Conservation (phyloP, 208 protist species). For the Leishmania tropica region DNA sequence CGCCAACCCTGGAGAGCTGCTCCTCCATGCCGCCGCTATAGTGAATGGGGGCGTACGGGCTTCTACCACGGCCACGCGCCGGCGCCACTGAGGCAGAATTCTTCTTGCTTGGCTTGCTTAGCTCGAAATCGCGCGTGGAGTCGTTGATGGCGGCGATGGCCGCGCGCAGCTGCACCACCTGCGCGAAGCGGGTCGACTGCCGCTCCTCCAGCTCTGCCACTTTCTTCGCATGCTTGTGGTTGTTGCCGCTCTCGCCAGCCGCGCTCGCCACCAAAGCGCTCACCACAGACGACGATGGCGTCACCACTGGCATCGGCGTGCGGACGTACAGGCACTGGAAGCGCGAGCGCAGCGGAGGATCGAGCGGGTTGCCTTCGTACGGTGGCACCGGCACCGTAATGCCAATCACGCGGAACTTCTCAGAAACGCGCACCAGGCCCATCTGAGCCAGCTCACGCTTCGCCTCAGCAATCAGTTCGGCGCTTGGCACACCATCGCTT, state of each 20-base stretch:
- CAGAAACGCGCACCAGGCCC: constrained; percentile 88
- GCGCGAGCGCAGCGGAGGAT: constrained; percentile 83
- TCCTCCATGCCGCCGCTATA: constrained; percentile 19
- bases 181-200: constrained; percentile 34
- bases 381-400: constrained; percentile 93
- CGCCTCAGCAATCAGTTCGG: constrained; percentile 33
- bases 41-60: constrained; percentile 4
- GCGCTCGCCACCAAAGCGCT: not conserved
- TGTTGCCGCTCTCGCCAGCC: constrained; percentile 1
- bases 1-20: constrained; percentile 14
- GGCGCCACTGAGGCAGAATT: not conserved
- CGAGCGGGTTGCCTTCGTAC: constrained; percentile 86
- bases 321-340: constrained; percentile 86
- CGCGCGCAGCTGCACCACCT: constrained; percentile 52
- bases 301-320: constrained; percentile 43
- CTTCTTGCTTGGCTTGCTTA: constrained; percentile 24
- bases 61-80: not conserved
- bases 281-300: constrained; percentile 17
- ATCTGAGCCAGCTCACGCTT: constrained; percentile 61
- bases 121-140: constrained; percentile 57
- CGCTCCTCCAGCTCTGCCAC: constrained; percentile 24
- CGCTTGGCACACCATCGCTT: not conserved
- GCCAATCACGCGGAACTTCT: constrained; percentile 94
- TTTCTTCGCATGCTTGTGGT: constrained; percentile 16
- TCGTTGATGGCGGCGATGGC: constrained; percentile 66